These are phyloP conservation scores for Hyphodiscus sp. DNA, from an alignment of 2,329 filamentous ascomycete genomes.

Conservation along the genomic window DNA sequence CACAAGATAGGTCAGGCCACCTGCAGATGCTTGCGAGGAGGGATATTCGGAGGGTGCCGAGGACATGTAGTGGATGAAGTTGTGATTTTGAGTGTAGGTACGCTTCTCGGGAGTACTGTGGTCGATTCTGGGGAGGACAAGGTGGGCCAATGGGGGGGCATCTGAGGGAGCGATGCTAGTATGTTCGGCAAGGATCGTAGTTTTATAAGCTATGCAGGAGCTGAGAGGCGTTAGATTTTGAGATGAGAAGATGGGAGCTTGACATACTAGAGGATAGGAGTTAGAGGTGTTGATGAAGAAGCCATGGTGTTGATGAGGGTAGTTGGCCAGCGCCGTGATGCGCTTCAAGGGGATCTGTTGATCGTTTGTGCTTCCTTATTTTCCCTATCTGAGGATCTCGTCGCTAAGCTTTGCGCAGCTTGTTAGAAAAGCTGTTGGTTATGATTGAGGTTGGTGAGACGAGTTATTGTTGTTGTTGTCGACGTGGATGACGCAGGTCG, in stretches of 20 bases:
- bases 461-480: no score
- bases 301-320: constrained; percentile 45
- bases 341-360: neutral
- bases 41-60: constrained; percentile 67
- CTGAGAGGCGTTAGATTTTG: constrained; percentile 37
- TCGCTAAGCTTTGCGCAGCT: no score
- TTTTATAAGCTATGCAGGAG: constrained; percentile 89
- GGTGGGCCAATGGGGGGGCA: constrained; percentile 79
- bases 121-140: constrained; percentile 91
- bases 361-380: no score
- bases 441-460: no score
- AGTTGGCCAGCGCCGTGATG: neutral
- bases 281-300: constrained; percentile 61
- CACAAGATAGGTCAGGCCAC: constrained; percentile 86
- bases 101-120: constrained; percentile 78
- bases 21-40: constrained; percentile 51
- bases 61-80: constrained; percentile 94
- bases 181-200: constrained; percentile 89
- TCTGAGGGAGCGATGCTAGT: constrained; percentile 77
- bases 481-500: no score
- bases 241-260: neutral
- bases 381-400: no score
- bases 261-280: constrained; percentile 66
- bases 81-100: constrained; percentile 85
- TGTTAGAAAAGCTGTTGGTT: no score